Conservation (phyloP, 2,329 filamentous ascomycete genomes). For the Ophiostoma pallidulum region DNA sequence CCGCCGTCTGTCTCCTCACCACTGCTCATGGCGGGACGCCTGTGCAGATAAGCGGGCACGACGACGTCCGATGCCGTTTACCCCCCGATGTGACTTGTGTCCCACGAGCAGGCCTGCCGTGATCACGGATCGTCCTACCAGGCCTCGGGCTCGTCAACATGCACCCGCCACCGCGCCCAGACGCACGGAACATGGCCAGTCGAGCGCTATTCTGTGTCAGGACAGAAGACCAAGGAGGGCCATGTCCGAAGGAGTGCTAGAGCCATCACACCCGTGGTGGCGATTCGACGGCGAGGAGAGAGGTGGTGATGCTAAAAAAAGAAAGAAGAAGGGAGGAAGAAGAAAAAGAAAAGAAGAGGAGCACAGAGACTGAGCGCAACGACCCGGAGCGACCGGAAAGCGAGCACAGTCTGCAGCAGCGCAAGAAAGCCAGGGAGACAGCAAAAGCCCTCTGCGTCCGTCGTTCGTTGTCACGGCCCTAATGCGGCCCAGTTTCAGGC, state of each 20-base stretch:
- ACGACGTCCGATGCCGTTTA: not conserved
- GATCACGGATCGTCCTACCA: not conserved
- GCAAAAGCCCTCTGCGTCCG: too few relatives aligned
- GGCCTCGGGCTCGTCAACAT: too few relatives aligned
- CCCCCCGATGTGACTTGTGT: not conserved
- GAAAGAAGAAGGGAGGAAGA: not conserved
- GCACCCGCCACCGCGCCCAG: too few relatives aligned
- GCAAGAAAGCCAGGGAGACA: not conserved
- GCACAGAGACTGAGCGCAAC: too few relatives aligned
- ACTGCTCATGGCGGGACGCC: too few relatives aligned
- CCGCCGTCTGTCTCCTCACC: not conserved
- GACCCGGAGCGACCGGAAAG: too few relatives aligned
- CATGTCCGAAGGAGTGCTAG: not conserved
- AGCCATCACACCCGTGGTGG: not conserved
- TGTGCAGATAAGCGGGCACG: too few relatives aligned
- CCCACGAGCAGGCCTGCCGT: not conserved
- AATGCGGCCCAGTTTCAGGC: slow-evolving; percentile 12
- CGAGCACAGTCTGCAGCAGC: too few relatives aligned
- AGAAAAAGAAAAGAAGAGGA: not conserved
- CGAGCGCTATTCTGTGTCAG: too few relatives aligned
- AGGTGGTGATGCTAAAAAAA: slow-evolving; percentile 4
- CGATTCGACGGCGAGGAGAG: not conserved
- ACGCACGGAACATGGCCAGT: too few relatives aligned
- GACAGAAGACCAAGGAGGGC: not conserved
- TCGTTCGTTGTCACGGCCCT: not conserved